phyloP scores from a whole-genome alignment of 192 early-diverging fungal species.

The Umbelopsis isabellina region DNA sequence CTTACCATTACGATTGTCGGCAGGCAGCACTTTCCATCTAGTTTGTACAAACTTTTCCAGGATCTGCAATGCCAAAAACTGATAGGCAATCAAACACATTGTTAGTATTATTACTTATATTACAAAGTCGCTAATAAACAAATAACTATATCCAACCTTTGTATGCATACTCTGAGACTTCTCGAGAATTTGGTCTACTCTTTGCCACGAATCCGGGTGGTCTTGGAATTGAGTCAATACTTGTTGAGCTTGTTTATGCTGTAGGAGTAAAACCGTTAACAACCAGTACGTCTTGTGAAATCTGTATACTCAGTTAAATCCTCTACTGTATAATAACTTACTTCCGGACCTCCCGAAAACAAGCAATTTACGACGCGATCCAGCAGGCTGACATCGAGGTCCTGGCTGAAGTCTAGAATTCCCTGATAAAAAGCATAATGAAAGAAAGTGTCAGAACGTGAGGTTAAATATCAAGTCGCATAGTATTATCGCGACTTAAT shows the following conservation, averaged over 20 bases:
- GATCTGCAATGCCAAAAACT: conserved; percentile 83
- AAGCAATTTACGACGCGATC: conserved; percentile 90
- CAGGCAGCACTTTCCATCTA: conserved; percentile 94
- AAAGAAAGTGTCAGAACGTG: background rate
- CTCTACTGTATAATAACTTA: background rate
- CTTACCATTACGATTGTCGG: conserved; percentile 78
- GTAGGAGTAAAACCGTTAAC: background rate
- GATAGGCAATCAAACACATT: background rate
- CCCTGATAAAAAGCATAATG: background rate
- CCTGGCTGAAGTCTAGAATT: conserved; percentile 88
- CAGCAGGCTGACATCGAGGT: conserved; percentile 84
- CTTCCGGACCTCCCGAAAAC: conserved; percentile 77
- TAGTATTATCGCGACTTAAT: background rate
- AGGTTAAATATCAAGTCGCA: background rate
- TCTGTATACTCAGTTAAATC: background rate
- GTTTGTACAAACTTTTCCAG: conserved; percentile 95
- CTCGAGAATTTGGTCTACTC: conserved; percentile 91
- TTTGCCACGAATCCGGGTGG: conserved; percentile 94
- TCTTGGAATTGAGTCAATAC: conserved; percentile 93
- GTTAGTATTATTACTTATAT: conserved; percentile 49
- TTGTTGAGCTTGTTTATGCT: conserved; percentile 89
- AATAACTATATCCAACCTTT: conserved; percentile 66
- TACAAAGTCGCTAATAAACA: conserved; percentile 32
- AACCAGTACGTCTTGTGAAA: background rate
- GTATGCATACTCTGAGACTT: conserved; percentile 75